Conservation (phyloP, 2,329 filamentous ascomycete species). For the Mariannaea sp. region DNA sequence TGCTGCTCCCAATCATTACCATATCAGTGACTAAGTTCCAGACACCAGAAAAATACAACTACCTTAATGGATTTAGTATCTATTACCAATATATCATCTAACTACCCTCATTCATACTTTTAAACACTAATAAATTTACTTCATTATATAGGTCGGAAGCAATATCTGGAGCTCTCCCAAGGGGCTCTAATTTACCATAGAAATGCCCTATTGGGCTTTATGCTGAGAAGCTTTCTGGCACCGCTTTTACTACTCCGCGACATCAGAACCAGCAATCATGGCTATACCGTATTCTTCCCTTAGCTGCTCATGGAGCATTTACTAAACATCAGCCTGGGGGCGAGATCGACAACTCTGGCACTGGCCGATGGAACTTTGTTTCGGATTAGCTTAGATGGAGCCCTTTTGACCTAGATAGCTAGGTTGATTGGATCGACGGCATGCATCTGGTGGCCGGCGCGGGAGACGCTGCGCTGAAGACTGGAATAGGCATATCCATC, state of each 20-base stretch:
- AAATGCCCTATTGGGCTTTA: constrained; percentile 45
- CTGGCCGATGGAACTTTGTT: constrained; percentile 40
- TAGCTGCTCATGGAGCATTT: constrained; percentile 36
- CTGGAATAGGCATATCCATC: constrained; percentile 53
- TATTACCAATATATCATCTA: too few species aligned
- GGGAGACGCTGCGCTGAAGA: constrained; percentile 52
- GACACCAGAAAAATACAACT: too few species aligned
- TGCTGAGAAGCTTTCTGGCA: constrained; percentile 50
- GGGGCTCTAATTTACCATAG: constrained; percentile 49
- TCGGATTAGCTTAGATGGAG: not conserved
- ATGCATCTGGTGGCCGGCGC: constrained; percentile 54
- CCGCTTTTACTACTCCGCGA: constrained; percentile 37
- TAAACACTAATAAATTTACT: not conserved
- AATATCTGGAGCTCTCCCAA: constrained; percentile 50
- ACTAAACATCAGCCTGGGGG: too few species aligned
- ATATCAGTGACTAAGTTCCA: too few species aligned
- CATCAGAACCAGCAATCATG: constrained; percentile 37
- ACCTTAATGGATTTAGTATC: too few species aligned
- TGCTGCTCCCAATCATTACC: not conserved
- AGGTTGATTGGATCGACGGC: constrained; percentile 48
- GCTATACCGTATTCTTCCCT: constrained; percentile 34
- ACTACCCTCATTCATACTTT: not conserved
- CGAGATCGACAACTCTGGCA: constrained; percentile 44
- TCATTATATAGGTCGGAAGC: constrained; percentile 42
- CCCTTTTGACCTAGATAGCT: too few species aligned